Evolutionary conservation across 495 filamentous ascomycete species (phyloP).

Genomic region (Chaetomium fimeti): DNA sequence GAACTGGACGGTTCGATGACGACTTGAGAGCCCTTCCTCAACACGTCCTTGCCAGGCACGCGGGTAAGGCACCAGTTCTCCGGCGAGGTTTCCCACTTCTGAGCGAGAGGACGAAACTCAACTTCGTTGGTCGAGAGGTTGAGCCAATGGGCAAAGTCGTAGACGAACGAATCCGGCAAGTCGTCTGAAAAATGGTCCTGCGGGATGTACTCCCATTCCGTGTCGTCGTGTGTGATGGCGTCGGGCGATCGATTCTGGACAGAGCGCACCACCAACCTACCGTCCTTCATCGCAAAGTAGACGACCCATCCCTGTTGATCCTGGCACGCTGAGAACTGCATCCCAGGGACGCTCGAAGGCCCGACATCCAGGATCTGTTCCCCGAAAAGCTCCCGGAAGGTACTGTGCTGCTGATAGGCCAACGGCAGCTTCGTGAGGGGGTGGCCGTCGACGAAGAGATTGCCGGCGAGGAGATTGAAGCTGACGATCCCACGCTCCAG

Average conservation of each 20-base stretch:
- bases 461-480: constrained; percentile 57
- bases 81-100: constrained; percentile 41
- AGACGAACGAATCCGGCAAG: constrained; percentile 49
- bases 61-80: constrained; percentile 18
- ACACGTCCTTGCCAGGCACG: neutral
- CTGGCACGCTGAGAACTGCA: constrained; percentile 44
- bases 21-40: constrained; percentile 1
- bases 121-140: constrained; percentile 29
- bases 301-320: constrained; percentile 25
- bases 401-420: too few relatives aligned
- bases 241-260: neutral
- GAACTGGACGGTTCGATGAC: constrained; percentile 17
- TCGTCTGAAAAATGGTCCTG: constrained; percentile 38
- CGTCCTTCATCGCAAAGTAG: constrained; percentile 24
- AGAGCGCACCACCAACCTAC: constrained; percentile 17
- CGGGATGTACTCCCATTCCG: constrained; percentile 49
- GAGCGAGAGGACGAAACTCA: constrained; percentile 49
- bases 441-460: constrained; percentile 14
- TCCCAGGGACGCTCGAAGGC: constrained; percentile 47
- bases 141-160: constrained; percentile 56
- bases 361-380: constrained; percentile 45
- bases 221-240: neutral
- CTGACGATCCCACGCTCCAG: constrained; percentile 36
- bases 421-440: too few relatives aligned
- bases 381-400: constrained; percentile 34